These are phyloP conservation scores for Penicillium sp. DNA, from an alignment of 2,329 filamentous ascomycete species.

Conservation along the genomic window DNA sequence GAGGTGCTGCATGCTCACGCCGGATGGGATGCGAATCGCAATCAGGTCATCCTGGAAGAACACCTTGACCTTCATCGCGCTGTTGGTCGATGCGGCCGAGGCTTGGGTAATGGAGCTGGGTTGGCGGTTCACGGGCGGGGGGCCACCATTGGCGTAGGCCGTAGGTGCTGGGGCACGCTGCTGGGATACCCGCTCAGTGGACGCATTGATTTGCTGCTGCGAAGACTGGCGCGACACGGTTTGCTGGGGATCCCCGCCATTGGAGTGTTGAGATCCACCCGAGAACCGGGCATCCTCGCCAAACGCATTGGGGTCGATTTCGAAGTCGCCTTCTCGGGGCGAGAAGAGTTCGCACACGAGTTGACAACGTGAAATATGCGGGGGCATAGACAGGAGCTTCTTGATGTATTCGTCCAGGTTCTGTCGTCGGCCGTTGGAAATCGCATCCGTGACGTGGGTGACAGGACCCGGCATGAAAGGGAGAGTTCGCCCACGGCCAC, in stretches of 20 bases:
- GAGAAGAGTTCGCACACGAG: conserved; percentile 89
- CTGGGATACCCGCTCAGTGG: conserved; percentile 39
- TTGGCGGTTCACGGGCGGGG: conserved; percentile 48
- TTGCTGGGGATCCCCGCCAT: conserved; percentile 60
- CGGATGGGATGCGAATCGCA: conserved; percentile 80
- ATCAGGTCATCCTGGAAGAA: conserved; percentile 91
- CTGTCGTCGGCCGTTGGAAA: conserved; percentile 87
- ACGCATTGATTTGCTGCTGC: conserved; percentile 61
- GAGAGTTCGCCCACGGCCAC: conserved; percentile 74
- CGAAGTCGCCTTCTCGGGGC: conserved; percentile 86
- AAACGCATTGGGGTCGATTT: conserved; percentile 71
- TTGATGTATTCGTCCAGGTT: conserved; percentile 96
- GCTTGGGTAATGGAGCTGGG: conserved; percentile 55
- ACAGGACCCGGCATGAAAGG: conserved; percentile 98
- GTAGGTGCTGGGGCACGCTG: conserved; percentile 40
- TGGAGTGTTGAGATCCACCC: conserved; percentile 66
- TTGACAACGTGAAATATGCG: conserved; percentile 79
- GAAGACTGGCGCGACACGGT: conserved; percentile 66
- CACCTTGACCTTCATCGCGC: conserved; percentile 87
- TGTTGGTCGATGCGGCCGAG: conserved; percentile 40
- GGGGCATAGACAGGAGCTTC: conserved; percentile 77
- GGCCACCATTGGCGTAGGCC: conserved; percentile 37
- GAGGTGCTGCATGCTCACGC: conserved; percentile 75
- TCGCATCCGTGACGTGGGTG: conserved; percentile 95
- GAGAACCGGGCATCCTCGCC: conserved; percentile 74